These are phyloP conservation scores for Skeletonema grethae DNA, from an alignment of 108 stramenopile species.

Conservation along the genomic window DNA sequence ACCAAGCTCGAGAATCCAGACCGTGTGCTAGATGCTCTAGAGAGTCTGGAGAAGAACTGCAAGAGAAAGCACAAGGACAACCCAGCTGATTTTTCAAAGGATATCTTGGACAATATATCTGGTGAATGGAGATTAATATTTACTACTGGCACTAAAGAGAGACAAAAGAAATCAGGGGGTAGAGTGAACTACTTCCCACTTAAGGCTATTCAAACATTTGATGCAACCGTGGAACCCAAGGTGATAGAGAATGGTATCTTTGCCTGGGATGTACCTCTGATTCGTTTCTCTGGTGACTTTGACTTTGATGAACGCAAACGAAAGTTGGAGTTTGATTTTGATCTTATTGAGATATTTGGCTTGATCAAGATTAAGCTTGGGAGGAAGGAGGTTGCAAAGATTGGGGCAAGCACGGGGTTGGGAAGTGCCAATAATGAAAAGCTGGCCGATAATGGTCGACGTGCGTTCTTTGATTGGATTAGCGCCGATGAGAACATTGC, in stretches of 20 bases:
- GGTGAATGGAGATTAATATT: slow-evolving; percentile 91
- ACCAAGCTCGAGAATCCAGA: slow-evolving; percentile 83
- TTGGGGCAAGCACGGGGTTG: slow-evolving; percentile 76
- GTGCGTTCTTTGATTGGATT: slow-evolving; percentile 94
- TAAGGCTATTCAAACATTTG: slow-evolving; percentile 89
- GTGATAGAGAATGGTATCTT: slow-evolving; percentile 88
- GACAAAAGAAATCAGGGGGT: slow-evolving; percentile 71
- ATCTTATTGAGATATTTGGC: slow-evolving; percentile 56
- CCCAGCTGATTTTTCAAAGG: slow-evolving; percentile 38
- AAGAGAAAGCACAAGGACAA: slow-evolving; percentile 62
- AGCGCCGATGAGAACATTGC: slow-evolving; percentile 86
- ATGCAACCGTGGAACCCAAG: slow-evolving; percentile 54
- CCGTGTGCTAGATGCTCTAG: slow-evolving; percentile 62
- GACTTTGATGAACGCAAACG: slow-evolving; percentile 72
- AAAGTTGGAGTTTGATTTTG: slow-evolving; percentile 90
- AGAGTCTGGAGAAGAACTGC: slow-evolving; percentile 72
- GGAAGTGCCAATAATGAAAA: slow-evolving; percentile 84
- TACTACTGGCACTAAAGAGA: slow-evolving; percentile 88
- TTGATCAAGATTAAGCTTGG: slow-evolving; percentile 55
- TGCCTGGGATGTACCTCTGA: slow-evolving; percentile 70
- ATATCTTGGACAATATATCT: slow-evolving; percentile 54
- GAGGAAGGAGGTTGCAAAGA: slow-evolving; percentile 50
- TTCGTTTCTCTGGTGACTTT: slow-evolving; percentile 80
- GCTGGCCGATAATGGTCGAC: slow-evolving; percentile 58
- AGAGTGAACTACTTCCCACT: slow-evolving; percentile 91